Evolutionary conservation across 345 rosid species (phyloP).

Genomic region (Kandelia obovata): DNA sequence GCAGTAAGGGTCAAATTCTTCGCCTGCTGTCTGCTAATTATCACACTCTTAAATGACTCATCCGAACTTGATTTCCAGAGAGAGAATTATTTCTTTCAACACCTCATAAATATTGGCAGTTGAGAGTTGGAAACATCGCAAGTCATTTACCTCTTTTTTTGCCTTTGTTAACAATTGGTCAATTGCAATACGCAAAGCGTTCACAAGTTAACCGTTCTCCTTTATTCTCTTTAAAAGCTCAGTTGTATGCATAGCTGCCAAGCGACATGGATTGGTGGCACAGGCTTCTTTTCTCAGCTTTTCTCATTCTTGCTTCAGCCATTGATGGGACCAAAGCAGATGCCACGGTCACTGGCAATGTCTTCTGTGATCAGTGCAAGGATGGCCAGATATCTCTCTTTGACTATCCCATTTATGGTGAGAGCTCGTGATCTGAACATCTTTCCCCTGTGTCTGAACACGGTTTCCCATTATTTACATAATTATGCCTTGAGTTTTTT

Average conservation of each 20-base stretch:
- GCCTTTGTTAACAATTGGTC: constrained; percentile 11
- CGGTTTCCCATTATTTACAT: too few species aligned
- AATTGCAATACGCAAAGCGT: background rate
- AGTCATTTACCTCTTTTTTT: constrained; percentile 14
- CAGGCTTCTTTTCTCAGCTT: constrained; percentile 32
- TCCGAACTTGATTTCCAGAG: background rate
- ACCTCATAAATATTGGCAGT: constrained; percentile 48
- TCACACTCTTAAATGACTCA: constrained; percentile 6
- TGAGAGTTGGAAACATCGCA: constrained; percentile 42
- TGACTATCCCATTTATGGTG: constrained; percentile 74
- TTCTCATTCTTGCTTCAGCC: constrained; percentile 49
- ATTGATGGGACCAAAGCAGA: constrained; percentile 45
- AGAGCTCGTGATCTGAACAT: background rate
- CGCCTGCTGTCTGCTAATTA: too few species aligned
- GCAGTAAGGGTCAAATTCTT: too few species aligned
- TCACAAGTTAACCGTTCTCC: background rate
- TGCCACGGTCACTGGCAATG: constrained; percentile 64
- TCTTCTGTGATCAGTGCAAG: constrained; percentile 90
- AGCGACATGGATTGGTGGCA: constrained; percentile 42
- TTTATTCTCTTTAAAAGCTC: background rate
- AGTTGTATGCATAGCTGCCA: background rate
- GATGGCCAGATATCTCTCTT: constrained; percentile 70
- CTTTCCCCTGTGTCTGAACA: too few species aligned
- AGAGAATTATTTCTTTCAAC: background rate
- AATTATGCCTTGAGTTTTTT: too few species aligned